phyloP scores from a whole-genome alignment of 352 stramenopile species.

The Pythium apleroticum region DNA sequence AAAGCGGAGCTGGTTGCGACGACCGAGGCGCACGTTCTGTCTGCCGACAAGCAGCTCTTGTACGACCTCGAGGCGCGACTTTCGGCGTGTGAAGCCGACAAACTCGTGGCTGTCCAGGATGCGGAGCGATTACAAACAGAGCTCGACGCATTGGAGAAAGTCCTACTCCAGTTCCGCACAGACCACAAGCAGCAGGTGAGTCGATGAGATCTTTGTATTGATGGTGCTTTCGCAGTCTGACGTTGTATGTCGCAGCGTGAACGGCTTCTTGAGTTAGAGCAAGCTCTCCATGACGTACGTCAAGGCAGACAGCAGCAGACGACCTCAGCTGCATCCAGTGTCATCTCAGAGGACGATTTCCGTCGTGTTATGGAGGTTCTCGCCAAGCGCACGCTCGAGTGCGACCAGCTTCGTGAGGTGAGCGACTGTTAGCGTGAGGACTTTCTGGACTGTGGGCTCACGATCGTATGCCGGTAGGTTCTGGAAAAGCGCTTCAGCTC shows the following conservation, averaged over 20 bases:
- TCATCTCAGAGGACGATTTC: slow-evolving; percentile 39
- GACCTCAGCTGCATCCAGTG: background rate
- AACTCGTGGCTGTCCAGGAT: slow-evolving; percentile 57
- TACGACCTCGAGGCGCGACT: slow-evolving; percentile 68
- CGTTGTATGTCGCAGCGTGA: slow-evolving; percentile 34
- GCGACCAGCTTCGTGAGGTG: slow-evolving; percentile 71
- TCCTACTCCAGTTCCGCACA: slow-evolving; percentile 65
- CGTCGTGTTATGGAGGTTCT: slow-evolving; percentile 53
- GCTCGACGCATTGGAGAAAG: slow-evolving; percentile 54
- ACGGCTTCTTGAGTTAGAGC: slow-evolving; percentile 45
- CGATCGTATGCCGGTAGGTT: slow-evolving; percentile 27
- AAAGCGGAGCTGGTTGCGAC: slow-evolving; percentile 47
- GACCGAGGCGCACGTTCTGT: slow-evolving; percentile 49
- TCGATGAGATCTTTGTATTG: background rate
- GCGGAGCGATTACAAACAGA: slow-evolving; percentile 51
- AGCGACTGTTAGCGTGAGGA: background rate
- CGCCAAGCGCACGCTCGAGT: slow-evolving; percentile 63
- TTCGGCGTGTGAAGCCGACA: slow-evolving; percentile 56
- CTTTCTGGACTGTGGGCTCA: no score
- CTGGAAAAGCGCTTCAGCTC: slow-evolving; percentile 63
- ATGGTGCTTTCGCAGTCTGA: background rate
- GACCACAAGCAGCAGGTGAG: slow-evolving; percentile 53
- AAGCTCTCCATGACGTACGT: slow-evolving; percentile 32
- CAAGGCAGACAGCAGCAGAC: slow-evolving; percentile 8
- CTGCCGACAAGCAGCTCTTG: slow-evolving; percentile 48